Evolutionary conservation across 306 rosid species (phyloP), one percentile per base, ranked within the genome.

Genomic region (Quercus suber): DNA sequence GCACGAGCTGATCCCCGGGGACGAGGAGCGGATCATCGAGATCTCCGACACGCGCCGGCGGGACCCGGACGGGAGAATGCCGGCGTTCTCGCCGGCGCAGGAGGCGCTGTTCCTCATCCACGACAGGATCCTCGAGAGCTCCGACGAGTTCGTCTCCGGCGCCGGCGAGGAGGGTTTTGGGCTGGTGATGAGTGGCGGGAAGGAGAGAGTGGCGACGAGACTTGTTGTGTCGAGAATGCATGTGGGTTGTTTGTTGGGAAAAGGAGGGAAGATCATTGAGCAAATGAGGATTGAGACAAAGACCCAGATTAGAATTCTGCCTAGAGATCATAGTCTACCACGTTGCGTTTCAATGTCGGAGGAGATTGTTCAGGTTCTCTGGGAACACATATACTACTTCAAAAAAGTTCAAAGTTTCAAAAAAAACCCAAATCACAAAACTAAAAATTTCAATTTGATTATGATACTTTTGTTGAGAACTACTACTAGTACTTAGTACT

Each of bases 221-320:
- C 83, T 96, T 77, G 98, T 96, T 18, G 99, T 96, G 71, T 93
- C 99, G 76, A 88, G 94, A 87, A 88, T 93, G 98, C 99, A 96
- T 71, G 98, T 96, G 19, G 99, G 99, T 70, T 89, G 96, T 84
- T 87, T 96, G 90, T 87, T 96, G 64, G 99, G 99, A 18, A 96
- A 96, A 80, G 99, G 96, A 64, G 99, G 99, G 76, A 96, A 93
- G 96, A 96, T 96, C 61, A 96, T 96, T 85, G 99, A 93, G 89
- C 99, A 96, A 85, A 96, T 96, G 99, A 91, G 99, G 88, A 86
- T 82, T 74, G 99, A 96, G 76, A 96, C 99, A 1, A 96, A 90
- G 96, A 93, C 99, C 6, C 99, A 96, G 79, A 96, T 96, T 83
- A 93, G 98, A 83, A 86, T 96, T 84, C 94, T 96, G 58, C 99